Evolutionary conservation across 805 yeast species (phyloP).

Genomic region (Barnettozyma californica): DNA sequence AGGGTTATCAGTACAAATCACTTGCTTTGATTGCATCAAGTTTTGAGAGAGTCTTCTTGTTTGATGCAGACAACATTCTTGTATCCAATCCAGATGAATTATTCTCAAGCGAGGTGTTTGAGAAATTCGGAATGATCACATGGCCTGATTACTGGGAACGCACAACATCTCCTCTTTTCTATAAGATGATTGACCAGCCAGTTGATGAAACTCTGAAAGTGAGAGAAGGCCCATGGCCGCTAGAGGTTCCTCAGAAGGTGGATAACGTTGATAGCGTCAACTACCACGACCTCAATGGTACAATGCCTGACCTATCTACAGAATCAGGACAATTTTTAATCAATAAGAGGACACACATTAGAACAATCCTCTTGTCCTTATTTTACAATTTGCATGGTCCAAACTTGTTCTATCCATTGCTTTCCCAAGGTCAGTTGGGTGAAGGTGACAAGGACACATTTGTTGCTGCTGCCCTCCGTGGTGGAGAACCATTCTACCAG

Average conservation of each 20-base stretch:
- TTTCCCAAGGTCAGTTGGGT: neutral
- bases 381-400: conserved; percentile 1
- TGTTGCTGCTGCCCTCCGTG: neutral
- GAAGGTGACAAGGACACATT: conserved; percentile 2
- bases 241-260: neutral
- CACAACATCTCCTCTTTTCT: neutral
- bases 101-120: neutral
- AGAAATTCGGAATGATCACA: neutral
- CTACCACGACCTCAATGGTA: conserved; percentile 1
- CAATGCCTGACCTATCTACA: neutral
- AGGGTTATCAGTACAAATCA: neutral
- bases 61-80: conserved; percentile 2
- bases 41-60: neutral
- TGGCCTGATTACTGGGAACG: conserved; percentile 3
- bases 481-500: conserved; percentile 1
- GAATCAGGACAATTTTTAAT: conserved; percentile 1
- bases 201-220: neutral
- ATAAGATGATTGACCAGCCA: neutral
- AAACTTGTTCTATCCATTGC: neutral
- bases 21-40: neutral
- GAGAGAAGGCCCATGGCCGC: neutral
- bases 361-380: neutral
- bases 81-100: neutral
- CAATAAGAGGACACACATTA: neutral
- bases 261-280: neutral